Base-by-base conservation (phyloP, 345 rosid species). In the Microthlaspi erraticum region DNA sequence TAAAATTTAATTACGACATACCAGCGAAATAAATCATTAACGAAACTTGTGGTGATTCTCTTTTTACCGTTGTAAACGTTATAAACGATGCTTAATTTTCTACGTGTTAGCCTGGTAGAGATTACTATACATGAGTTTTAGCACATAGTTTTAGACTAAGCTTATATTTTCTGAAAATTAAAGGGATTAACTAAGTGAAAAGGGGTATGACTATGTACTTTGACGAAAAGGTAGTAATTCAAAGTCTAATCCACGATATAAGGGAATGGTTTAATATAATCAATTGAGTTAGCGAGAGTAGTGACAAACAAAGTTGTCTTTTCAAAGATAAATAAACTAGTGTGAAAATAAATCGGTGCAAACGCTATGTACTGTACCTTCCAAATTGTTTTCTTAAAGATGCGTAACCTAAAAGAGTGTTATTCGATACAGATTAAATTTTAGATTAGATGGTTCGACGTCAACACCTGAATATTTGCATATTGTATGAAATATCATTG, bases 201-300 rank as follows among this genome's bases (percentile, higher is more conserved):
- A 53, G 8, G 8, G 7, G 32, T 50, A 49, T 39, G 14, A 67
- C 50, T 56, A 46, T 59, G 38, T 58, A 19, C 60, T 14, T 66
- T 58, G 54, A 66, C 55, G 39, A 52, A 36, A 73, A 32, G 41
- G 32, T 54, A 58, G 49, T 3, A 49, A 66, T 60, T 74, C 73
- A 66, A 59, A 67, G 73, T 67, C 49, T 41, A 44, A 59, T 60
- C 78, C 73, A 66, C 57, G 43, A 74, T 74, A 43, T 67, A 43
- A 67, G 78, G 77, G 54, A 68, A 66, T 50, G 61, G 61, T 74
- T 67, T 59, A 74, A 37, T 42, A 36, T 60, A 66, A 49, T 18
- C 18, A 48, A 65, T 13, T 41, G 50, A 66, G 55, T 3, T 66
- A 42, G 55, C 2, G 43, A 50, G 61, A 74, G 32, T 57, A 70